Evolutionary conservation across 106 monocot species (phyloP).

Genomic region (Triglochin maritima): DNA sequence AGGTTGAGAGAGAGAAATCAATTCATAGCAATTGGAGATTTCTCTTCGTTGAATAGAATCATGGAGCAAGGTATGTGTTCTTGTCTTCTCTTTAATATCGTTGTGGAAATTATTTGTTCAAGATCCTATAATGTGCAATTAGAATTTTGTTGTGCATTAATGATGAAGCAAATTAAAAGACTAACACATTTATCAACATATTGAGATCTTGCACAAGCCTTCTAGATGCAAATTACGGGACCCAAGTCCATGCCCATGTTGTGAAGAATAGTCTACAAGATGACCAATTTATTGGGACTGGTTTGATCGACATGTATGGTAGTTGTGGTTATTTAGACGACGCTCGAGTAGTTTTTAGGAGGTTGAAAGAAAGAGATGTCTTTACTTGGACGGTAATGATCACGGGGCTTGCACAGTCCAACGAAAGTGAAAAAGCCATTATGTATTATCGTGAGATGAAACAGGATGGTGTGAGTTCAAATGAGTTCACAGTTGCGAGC

Average conservation of each 20-base stretch:
- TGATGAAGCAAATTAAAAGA: too few relatives aligned
- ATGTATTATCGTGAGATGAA: conserved; percentile 23
- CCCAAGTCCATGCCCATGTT: conserved; percentile 30
- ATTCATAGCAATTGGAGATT: too few relatives aligned
- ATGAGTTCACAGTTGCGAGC: conserved; percentile 34
- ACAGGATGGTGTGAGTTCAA: conserved; percentile 14
- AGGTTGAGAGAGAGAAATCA: too few relatives aligned
- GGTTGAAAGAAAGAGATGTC: conserved; percentile 22
- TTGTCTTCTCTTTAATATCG: too few relatives aligned
- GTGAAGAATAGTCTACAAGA: conserved; percentile 17
- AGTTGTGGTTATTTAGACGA: conserved; percentile 7
- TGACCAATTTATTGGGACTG: conserved; percentile 13
- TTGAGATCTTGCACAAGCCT: conserved; percentile 30
- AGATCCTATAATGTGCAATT: too few relatives aligned
- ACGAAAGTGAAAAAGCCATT: conserved; percentile 26
- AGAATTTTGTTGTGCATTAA: too few relatives aligned
- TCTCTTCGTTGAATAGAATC: too few relatives aligned
- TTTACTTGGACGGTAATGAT: conserved; percentile 39
- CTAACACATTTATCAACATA: conserved; percentile 21
- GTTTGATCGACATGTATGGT: conserved; percentile 34
- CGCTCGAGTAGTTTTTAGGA: conserved; percentile 16
- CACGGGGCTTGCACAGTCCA: conserved; percentile 16
- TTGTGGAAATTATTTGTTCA: too few relatives aligned
- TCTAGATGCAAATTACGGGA: conserved; percentile 3
- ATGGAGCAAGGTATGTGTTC: too few relatives aligned